Percentiles rank a stretch among this genome's conserved stretches.
Evolutionary conservation across 2,329 filamentous ascomycete species (phyloP).

Genomic region (Epichloe festucae): DNA sequence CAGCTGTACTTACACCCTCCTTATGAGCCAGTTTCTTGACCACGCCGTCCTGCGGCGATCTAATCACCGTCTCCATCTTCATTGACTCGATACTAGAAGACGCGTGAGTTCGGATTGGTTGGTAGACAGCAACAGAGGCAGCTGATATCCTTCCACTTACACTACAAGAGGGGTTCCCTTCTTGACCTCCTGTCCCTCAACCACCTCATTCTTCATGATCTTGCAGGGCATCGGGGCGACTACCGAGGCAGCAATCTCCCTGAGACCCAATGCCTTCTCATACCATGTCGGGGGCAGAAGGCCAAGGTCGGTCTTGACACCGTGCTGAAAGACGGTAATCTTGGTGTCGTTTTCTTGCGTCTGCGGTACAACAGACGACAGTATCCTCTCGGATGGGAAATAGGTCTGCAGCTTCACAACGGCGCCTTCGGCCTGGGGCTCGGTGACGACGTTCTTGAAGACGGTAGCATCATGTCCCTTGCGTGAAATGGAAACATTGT

Average conservation of each 20-base stretch:
- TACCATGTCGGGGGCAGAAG: constrained; percentile 63
- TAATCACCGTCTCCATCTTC: constrained; percentile 82
- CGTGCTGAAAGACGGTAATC: constrained; percentile 66
- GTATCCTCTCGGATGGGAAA: constrained; percentile 68
- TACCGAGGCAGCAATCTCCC: constrained; percentile 70
- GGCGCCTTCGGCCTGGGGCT: constrained; percentile 18
- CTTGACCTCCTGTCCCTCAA: constrained; percentile 66
- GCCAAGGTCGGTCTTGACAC: constrained; percentile 43
- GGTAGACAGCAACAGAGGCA: not conserved
- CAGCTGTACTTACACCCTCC: constrained; percentile 48
- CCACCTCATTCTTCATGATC: constrained; percentile 77
- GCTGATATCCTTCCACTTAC: constrained; percentile 28
- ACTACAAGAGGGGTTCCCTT: constrained; percentile 84
- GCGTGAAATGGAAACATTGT: constrained; percentile 32
- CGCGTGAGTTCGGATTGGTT: not conserved
- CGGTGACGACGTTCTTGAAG: constrained; percentile 33
- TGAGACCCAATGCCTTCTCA: constrained; percentile 73
- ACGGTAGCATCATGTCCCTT: constrained; percentile 23
- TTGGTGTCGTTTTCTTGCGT: constrained; percentile 40
- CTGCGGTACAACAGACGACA: constrained; percentile 61
- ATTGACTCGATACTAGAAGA: constrained; percentile 59
- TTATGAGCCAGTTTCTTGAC: constrained; percentile 63
- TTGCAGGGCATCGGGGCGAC: constrained; percentile 96
- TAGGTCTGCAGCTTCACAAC: constrained; percentile 35
- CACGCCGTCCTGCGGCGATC: constrained; percentile 59